Percentiles rank a stretch among this genome's conserved stretches.
Evolutionary conservation across 2,329 filamentous ascomycete species (phyloP).

Genomic region (Trichocomaceae sp.): DNA sequence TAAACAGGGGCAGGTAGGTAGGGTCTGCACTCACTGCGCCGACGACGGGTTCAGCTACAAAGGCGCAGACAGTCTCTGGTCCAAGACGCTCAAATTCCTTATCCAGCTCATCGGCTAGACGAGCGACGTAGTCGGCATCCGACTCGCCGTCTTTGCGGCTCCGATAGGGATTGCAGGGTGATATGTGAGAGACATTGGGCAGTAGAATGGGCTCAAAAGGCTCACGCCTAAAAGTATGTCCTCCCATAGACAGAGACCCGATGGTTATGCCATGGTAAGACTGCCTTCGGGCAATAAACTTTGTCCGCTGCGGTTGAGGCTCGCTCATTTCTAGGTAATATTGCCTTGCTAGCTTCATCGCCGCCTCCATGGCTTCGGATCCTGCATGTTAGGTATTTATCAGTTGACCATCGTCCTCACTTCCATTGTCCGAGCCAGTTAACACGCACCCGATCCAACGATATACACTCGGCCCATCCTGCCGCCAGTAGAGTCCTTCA

Average conservation of each 20-base stretch:
- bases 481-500: constrained; percentile 47
- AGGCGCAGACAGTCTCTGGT: constrained; percentile 61
- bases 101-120: constrained; percentile 60
- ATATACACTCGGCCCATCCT: constrained; percentile 52
- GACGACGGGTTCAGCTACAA: constrained; percentile 67
- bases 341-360: constrained; percentile 61
- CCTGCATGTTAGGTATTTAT: constrained; percentile 40
- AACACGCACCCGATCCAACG: constrained; percentile 50
- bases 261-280: constrained; percentile 68
- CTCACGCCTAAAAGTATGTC: constrained; percentile 54
- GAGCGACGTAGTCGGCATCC: constrained; percentile 52
- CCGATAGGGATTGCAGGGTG: constrained; percentile 61
- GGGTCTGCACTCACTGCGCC: constrained; percentile 51
- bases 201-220: constrained; percentile 57
- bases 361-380: constrained; percentile 63
- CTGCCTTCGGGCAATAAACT: constrained; percentile 58
- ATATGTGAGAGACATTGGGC: constrained; percentile 54
- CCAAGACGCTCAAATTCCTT: constrained; percentile 59
- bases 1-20: neutral
- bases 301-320: constrained; percentile 48
- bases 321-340: constrained; percentile 55
- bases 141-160: constrained; percentile 48
- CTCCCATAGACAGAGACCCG: constrained; percentile 44
- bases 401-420: neutral
- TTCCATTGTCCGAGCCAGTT: neutral